Conservation (phyloP, 208 protist species). For the Crithidia bombi region DNA sequence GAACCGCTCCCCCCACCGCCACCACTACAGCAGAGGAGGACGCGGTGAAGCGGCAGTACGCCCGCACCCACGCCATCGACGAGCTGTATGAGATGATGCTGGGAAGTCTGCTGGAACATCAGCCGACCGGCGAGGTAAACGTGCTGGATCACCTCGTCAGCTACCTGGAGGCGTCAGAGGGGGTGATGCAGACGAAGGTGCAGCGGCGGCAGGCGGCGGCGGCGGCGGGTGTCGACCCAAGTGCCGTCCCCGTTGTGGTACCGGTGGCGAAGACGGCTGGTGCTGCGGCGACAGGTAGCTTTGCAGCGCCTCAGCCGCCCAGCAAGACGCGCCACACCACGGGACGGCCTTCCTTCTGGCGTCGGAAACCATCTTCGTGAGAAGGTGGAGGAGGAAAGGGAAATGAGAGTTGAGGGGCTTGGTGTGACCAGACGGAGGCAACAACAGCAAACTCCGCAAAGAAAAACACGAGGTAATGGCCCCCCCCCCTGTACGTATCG, state of each 20-base stretch:
- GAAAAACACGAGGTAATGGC: no score
- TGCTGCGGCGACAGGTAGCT: neutral
- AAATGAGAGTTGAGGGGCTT: no score
- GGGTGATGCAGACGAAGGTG: slow-evolving; percentile 23
- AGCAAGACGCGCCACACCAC: slow-evolving; percentile 17
- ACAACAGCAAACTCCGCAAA: no score
- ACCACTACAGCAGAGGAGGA: neutral
- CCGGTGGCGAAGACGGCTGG: neutral
- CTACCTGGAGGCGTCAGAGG: slow-evolving; percentile 43
- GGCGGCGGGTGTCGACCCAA: neutral
- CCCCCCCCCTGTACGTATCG: no score
- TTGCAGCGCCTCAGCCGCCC: slow-evolving; percentile 21
- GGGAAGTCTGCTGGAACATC: slow-evolving; percentile 39
- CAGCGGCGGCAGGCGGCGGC: slow-evolving; percentile 16
- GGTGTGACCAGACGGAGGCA: no score
- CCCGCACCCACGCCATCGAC: slow-evolving; percentile 53
- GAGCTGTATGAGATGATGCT: slow-evolving; percentile 75
- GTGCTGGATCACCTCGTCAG: slow-evolving; percentile 68
- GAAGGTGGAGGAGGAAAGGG: neutral
- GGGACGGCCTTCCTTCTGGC: slow-evolving; percentile 14
- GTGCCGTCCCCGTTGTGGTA: neutral
- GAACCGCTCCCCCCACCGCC: neutral
- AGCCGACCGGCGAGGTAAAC: slow-evolving; percentile 43
- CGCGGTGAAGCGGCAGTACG: slow-evolving; percentile 34
- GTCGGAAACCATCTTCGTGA: slow-evolving; percentile 12